A percentile compares a stretch with the other conserved stretches of the same genome.
Conservation (phyloP, 306 rosid genomes). For the Aeschynomene evenia region DNA sequence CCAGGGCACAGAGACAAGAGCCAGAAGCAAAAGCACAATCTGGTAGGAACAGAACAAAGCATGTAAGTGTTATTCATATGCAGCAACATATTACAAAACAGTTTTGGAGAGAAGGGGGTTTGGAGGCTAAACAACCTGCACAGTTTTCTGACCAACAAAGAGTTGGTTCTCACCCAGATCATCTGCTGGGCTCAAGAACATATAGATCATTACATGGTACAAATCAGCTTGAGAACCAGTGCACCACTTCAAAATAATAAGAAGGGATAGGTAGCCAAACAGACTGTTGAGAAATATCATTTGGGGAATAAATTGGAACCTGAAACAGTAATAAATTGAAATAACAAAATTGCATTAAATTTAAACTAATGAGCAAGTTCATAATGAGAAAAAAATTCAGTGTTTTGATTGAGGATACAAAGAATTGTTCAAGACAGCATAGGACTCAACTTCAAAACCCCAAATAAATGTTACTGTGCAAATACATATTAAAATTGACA, state of each 20-base stretch:
- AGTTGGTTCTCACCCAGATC: constrained; percentile 96
- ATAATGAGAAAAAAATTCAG: background rate
- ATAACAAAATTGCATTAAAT: constrained; percentile 28
- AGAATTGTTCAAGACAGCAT: background rate
- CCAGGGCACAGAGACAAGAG: constrained; percentile 93
- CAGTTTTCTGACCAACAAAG: constrained; percentile 76
- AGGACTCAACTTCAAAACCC: constrained; percentile 6
- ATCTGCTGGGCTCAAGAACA: constrained; percentile 91
- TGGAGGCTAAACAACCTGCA: constrained; percentile 59
- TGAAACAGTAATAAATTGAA: constrained; percentile 39
- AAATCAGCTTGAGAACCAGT: constrained; percentile 94
- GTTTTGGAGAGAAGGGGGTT: background rate
- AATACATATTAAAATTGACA: constrained; percentile 34
- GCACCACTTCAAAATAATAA: constrained; percentile 85
- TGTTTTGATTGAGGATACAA: constrained; percentile 21
- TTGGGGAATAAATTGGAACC: constrained; percentile 95
- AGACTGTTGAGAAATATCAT: constrained; percentile 86
- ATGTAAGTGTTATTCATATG: constrained; percentile 8
- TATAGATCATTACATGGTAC: constrained; percentile 94
- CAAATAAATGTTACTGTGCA: constrained; percentile 5
- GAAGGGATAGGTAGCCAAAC: constrained; percentile 86
- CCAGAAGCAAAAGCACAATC: constrained; percentile 75
- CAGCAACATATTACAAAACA: background rate
- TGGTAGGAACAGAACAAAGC: constrained; percentile 38
- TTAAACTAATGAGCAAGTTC: constrained; percentile 18